Base-by-base conservation (phyloP, 2,329 filamentous ascomycete genomes). In the Colletotrichum tamarilloi region DNA sequence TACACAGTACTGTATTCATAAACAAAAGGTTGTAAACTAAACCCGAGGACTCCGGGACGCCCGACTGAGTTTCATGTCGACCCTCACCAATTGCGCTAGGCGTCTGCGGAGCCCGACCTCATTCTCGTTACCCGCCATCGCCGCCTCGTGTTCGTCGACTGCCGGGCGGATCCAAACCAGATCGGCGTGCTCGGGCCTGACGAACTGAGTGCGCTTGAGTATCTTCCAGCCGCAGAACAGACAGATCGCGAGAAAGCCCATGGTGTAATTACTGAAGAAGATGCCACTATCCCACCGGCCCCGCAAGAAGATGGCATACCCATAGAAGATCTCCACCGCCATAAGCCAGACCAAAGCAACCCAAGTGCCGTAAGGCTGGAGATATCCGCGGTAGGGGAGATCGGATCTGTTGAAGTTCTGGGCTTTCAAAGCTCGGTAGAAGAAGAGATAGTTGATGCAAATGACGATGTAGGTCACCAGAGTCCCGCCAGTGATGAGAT, bases 371-470 rank as follows among this genome's bases (percentile, higher is more conserved):
- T 84, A 87, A 0, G 91, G 91, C 71, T 93, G 92, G 0, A 90
- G 91, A 88, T 89, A 92, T 77, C 92, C 92, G 69, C 87, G 88
- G 81, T 90, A 92, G 0, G 91, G 90, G 0, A 93, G 84, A 84
- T 72, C 91, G 87, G 3, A 89, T 89, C 59, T 30, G 38, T 53
- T 30, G 19, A 91, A 87, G 11, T 87, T 87, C 75, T 92, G 91
- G 1, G 81, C 78, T 55, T 84, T 83, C 62, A 93, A 81, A 2
- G 85, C 91, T 4, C 84, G 81, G 26, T 91, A 89, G 84, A 93
- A 93, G 22, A 91, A 89, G 22, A 93, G 81, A 0, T 89, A 92
- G 0, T 91, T 88, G 65, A 92, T 83, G 57, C 57, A 69, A 12
- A 69, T 69, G n/a, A 49, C 42, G 58, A 73, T 66, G 6, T 62